These are phyloP conservation scores for Bertia moriformis DNA, from an alignment of 2,329 filamentous ascomycete genomes.

Conservation along the genomic window DNA sequence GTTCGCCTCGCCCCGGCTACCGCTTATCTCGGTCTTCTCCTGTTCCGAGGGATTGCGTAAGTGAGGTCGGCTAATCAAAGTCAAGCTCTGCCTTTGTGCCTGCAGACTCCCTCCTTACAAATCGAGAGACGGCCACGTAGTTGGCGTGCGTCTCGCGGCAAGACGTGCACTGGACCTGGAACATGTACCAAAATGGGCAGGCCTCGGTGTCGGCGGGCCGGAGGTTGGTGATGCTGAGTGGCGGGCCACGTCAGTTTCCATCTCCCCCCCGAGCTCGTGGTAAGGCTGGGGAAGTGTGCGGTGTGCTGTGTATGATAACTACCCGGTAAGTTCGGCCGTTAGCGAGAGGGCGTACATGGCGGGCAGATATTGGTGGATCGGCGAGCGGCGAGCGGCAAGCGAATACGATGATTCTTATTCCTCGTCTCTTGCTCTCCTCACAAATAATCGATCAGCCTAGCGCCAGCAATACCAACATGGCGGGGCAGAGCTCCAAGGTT, in stretches of 20 bases:
- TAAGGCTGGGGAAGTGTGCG: neutral
- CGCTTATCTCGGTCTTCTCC: constrained; percentile 83
- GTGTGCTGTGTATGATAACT: constrained; percentile 16
- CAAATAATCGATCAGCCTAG: neutral
- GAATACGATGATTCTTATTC: no score
- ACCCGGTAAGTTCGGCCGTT: constrained; percentile 59
- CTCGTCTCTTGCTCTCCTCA: neutral
- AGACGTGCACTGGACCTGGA: constrained; percentile 96
- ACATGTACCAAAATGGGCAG: constrained; percentile 86
- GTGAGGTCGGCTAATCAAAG: neutral
- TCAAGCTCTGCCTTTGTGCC: no score
- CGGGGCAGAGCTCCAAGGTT: no score
- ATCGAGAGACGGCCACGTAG: constrained; percentile 71
- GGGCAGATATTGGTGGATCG: neutral
- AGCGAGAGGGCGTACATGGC: constrained; percentile 53
- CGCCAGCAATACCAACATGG: no score
- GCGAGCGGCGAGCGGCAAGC: no score
- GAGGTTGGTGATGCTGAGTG: constrained; percentile 83
- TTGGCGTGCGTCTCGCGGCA: constrained; percentile 86
- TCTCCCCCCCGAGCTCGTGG: constrained; percentile 2
- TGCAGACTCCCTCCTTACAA: constrained; percentile 57
- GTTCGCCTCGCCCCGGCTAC: constrained; percentile 88
- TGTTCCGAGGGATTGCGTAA: constrained; percentile 23
- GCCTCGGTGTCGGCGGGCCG: constrained; percentile 70
- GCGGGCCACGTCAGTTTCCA: constrained; percentile 3